Evolutionary conservation across 164 flowering plant genomes (phyloP), one percentile per base, ranked within the genome.

Genomic region (Liriodendron chinense): DNA sequence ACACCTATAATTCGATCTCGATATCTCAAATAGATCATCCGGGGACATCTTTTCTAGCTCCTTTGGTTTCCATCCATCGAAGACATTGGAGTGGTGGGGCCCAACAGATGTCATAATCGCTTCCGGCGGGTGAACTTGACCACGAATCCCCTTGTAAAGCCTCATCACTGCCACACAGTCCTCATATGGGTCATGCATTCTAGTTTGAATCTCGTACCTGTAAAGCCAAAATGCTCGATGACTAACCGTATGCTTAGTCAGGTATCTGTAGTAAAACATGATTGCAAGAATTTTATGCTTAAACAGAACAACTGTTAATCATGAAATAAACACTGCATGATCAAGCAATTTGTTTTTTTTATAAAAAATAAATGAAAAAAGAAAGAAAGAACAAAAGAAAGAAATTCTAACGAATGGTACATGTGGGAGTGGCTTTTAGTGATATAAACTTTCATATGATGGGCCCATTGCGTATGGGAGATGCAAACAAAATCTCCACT

Each of bases 81-180:
- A 82, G 64, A 50, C 47, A 24, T 74, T 78, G 7, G 75, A 59
- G 68, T 20, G 72, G 72, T 71, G 71, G 69, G 59, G 9, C 18
- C 65, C 57, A 72, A n/a, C 43, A 23, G 75, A 34, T 34, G 64
- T 64, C 18, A 34, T 67, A 47, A 8, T 21, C 21, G 50, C 76
- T 53, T 78, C 81, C 1, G 56, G 50, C 2, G 47, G 84, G 84
- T 92, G 95, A 56, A 74, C 83, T 71, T 78, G 88, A 13, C 73
- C 68, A 47, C 92, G 85, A 83, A 93, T 81, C 75, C 89, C 85
- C 79, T 85, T 91, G 81, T 90, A 91, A 22, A 93, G 82, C 80
- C 94, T 82, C 94, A 92, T 86, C 13, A 74, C 90, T 24, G 97
- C 89, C 2, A 88, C 88, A 79, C 84, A 83, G 76, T 91, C 93